These are phyloP conservation scores for Lagenidium giganteum DNA, from an alignment of 352 stramenopile genomes.

Conservation along the genomic window DNA sequence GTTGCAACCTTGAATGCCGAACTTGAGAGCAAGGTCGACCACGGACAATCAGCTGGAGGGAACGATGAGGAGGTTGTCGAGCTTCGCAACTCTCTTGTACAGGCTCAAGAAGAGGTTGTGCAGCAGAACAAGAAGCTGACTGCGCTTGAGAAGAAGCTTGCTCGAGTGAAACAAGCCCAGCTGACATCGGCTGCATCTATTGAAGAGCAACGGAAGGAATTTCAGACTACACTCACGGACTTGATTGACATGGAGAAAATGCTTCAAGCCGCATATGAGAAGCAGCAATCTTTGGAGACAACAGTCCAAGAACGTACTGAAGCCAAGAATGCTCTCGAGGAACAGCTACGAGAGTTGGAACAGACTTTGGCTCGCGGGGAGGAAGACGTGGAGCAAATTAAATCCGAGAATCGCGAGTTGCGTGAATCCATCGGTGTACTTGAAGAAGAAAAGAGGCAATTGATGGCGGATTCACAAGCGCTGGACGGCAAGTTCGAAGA, in stretches of 20 bases:
- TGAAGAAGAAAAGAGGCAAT: constrained; percentile 43
- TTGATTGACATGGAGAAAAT: constrained; percentile 69
- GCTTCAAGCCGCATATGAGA: constrained; percentile 54
- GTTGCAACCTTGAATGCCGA: constrained; percentile 37
- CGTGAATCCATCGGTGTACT: constrained; percentile 29
- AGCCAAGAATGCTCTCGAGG: constrained; percentile 39
- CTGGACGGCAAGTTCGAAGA: constrained; percentile 49
- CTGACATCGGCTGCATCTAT: constrained; percentile 21
- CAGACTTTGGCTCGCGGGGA: constrained; percentile 47
- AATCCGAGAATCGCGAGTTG: constrained; percentile 49
- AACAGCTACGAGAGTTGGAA: constrained; percentile 33
- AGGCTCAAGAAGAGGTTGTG: constrained; percentile 47
- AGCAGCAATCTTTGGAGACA: constrained; percentile 42
- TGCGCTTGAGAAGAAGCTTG: constrained; percentile 49
- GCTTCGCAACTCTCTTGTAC: constrained; percentile 49
- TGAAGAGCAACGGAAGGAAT: constrained; percentile 53
- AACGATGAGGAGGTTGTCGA: constrained; percentile 51
- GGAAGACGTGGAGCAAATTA: constrained; percentile 44
- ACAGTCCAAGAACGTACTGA: constrained; percentile 45
- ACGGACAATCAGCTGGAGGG: constrained; percentile 29
- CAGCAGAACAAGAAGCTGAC: constrained; percentile 52
- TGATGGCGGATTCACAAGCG: constrained; percentile 41
- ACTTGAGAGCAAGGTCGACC: constrained; percentile 26
- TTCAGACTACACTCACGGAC: constrained; percentile 51
- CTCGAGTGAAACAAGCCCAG: constrained; percentile 30